Evolutionary conservation across 164 flowering plant genomes (phyloP), one percentile per base, ranked within the genome.

Genomic region (Sextonia rubra): DNA sequence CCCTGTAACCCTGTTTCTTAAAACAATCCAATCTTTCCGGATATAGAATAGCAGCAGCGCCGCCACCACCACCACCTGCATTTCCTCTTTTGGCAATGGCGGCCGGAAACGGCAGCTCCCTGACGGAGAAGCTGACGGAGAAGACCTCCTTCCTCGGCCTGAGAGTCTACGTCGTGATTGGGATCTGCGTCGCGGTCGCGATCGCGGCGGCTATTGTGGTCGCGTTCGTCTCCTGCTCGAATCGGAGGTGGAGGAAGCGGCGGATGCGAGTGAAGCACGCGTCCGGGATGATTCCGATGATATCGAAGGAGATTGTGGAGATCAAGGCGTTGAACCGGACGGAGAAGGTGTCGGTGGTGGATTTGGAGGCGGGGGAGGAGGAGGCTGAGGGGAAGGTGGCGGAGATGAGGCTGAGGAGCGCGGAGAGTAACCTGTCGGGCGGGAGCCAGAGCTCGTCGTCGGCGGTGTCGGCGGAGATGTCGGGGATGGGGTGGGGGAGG

Each of bases 401-500:
- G 67, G 44, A 27, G 37, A 5, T 29, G 17, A 29, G 44, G 20
- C 17, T 6, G 4, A 9, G 65, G 17, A 62, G 67, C 20, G 47
- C 67, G 44, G 67, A 64, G 27, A 77, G 80, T 55, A 69, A 68
- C 14, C 23, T 60, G 3, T 81, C 83, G 2, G 77, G 77, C 2
- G 77, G 71, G 60, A 79, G 77, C 12, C 69, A 67, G 65, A 66
- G 72, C n/a, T 81, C 85, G 11, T 77, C 81, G 12, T 56, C 77
- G 72, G 74, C 69, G 55, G 32, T 69, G 26, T 73, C 78, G 56
- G 58, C 69, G 11, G 83, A 80, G 52, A 75, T 66, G 27, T 47
- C 72, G 71, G 85, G 83, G 68, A 81, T 89, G 25, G 97, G 94
- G 15, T 93, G 98, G 98, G 98, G 98, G 0, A 74, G 85, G 73